Base-by-base conservation (phyloP, 345 rosid genomes). In the Eucalyptus tenuipes region DNA sequence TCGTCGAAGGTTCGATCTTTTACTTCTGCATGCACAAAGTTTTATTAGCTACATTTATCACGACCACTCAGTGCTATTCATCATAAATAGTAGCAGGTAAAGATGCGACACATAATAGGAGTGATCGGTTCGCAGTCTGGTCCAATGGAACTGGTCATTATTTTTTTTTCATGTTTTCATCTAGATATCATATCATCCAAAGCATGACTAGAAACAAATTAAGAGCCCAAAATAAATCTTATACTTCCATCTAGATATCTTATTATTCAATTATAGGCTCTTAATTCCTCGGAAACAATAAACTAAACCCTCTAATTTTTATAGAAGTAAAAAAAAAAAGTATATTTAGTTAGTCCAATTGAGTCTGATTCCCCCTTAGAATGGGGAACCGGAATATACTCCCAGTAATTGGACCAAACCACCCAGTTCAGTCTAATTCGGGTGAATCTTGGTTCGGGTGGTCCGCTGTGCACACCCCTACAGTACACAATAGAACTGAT, bases 371-470 rank as follows among this genome's bases (percentile, higher is more conserved):
- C 13, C 13, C 57, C 57, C 25, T 52, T 20, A 10, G 57, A 52
- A 52, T 52, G 25, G 57, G 10, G 57, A 52, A 52, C 57, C 13
- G 3, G 13, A 55, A 55, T 25, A 52, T 25, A 52, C 57, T 52
- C 57, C 57, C 10, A 18, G 10, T 52, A 52, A 55, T 55, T 24
- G 5, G 61, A 55, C 61, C 61, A 55, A 55, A 55, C 27, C 10
- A 24, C 29, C 6, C 6, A 2, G 5, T 55, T 55, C 1, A 24
- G 3, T 55, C 2, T 22, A 5, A 55, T 55, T 55, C 0, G 13
- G 61, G 61, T 52, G 25, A 52, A 18, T 52, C 57, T 4, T 52
- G 25, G 57, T 52, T 52, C 2, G 5, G 57, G 6, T 6, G 7
- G 1, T 55, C 27, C 4, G 29, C 0, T 55, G 0, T 55, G 29